A percentile compares a stretch with the other conserved stretches of the same genome.
Evolutionary conservation across 257 asterid genomes (phyloP).

Genomic region (Petunia secreta): DNA sequence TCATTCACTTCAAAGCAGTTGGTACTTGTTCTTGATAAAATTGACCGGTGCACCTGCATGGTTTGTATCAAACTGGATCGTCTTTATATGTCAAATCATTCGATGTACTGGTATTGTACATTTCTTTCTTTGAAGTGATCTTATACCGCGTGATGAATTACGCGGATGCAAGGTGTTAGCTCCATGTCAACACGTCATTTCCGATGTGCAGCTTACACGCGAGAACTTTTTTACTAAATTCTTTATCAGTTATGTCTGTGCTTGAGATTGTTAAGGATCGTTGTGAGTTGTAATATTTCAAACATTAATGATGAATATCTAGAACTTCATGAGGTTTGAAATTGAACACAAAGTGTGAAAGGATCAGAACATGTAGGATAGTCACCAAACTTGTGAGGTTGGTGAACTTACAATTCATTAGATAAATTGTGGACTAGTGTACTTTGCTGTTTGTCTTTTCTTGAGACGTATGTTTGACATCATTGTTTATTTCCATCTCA

Average conservation of each 20-base stretch:
- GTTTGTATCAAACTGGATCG: conserved; percentile 17
- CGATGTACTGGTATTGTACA: background rate
- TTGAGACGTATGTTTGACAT: conserved; percentile 18
- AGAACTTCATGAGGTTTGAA: conserved; percentile 6
- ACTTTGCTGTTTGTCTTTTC: background rate
- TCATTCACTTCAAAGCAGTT: background rate
- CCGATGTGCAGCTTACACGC: background rate
- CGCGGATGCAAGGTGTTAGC: background rate
- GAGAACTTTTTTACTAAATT: background rate
- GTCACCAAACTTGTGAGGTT: background rate
- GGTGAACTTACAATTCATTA: background rate
- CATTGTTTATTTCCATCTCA: conserved; percentile 17
- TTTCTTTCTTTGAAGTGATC: background rate
- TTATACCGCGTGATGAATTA: background rate
- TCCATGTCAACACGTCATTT: background rate
- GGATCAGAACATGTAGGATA: background rate
- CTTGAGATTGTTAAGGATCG: background rate
- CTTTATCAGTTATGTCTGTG: background rate
- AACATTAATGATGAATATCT: background rate
- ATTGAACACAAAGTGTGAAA: background rate
- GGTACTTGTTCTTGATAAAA: background rate
- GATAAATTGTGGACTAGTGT: background rate
- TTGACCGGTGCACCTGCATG: background rate
- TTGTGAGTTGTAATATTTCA: background rate
- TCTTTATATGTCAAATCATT: background rate